Conservation (phyloP, 371 early-diverging fungal species). For the Blakeslea trispora region DNA sequence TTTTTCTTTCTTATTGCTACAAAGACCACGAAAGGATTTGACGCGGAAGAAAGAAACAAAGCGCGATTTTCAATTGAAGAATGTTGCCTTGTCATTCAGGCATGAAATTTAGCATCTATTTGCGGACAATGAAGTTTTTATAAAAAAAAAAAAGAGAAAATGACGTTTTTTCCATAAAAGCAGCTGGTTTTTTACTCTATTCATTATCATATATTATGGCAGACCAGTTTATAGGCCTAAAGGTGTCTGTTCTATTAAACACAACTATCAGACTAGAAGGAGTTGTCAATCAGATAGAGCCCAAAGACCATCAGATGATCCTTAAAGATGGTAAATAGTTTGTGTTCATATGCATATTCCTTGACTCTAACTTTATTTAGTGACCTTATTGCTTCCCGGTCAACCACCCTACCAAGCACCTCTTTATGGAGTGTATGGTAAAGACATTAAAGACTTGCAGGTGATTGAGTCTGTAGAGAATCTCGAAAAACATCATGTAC, state of each 20-base stretch:
- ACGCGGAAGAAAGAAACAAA: too few relatives aligned
- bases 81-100: too few relatives aligned
- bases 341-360: neutral
- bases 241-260: constrained; percentile 48
- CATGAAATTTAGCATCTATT: too few relatives aligned
- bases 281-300: constrained; percentile 54
- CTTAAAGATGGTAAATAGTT: constrained; percentile 52
- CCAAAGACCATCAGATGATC: constrained; percentile 52
- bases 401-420: constrained; percentile 38
- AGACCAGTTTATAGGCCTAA: constrained; percentile 49
- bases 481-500: constrained; percentile 20
- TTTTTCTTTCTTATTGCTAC: too few relatives aligned
- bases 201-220: too few relatives aligned
- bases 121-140: too few relatives aligned
- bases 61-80: too few relatives aligned
- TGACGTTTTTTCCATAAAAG: too few relatives aligned
- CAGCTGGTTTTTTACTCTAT: too few relatives aligned
- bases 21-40: too few relatives aligned
- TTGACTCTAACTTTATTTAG: constrained; percentile 14
- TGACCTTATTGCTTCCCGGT: constrained; percentile 35
- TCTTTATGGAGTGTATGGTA: constrained; percentile 46
- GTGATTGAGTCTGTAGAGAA: constrained; percentile 32
- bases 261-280: constrained; percentile 54
- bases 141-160: too few relatives aligned
- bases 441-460: constrained; percentile 55